These are phyloP conservation scores for Hypoxylon subgilvum DNA, from an alignment of 495 filamentous ascomycete genomes.

Conservation along the genomic window DNA sequence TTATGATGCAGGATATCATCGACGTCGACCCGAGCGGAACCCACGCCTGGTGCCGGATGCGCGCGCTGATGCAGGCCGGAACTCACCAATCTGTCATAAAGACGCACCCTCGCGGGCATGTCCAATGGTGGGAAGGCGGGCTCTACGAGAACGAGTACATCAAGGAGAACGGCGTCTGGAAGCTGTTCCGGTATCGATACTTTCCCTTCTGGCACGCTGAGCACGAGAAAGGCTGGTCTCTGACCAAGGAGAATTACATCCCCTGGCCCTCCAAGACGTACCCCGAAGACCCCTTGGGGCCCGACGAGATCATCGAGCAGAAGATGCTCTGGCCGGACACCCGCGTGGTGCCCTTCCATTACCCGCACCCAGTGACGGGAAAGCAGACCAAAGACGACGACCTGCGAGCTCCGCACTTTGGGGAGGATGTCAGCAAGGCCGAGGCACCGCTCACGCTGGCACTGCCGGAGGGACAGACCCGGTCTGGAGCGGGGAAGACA, in stretches of 20 bases:
- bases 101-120: constrained; percentile 55
- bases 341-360: constrained; percentile 62
- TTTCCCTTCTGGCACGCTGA: constrained; percentile 65
- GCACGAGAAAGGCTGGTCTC: constrained; percentile 58
- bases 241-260: constrained; percentile 59
- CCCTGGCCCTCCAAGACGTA: constrained; percentile 52
- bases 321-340: constrained; percentile 63
- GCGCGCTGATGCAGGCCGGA: constrained; percentile 61
- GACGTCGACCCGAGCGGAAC: constrained; percentile 54
- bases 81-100: constrained; percentile 56
- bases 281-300: constrained; percentile 57
- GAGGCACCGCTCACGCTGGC: constrained; percentile 52
- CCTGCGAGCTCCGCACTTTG: constrained; percentile 55
- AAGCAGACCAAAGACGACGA: constrained; percentile 50
- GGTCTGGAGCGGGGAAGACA: constrained; percentile 45
- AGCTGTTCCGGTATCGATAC: constrained; percentile 60
- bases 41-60: constrained; percentile 60
- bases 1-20: constrained; percentile 62
- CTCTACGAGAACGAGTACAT: constrained; percentile 67
- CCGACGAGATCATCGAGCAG: constrained; percentile 60
- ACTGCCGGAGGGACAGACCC: constrained; percentile 48
- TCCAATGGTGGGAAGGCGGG: constrained; percentile 64
- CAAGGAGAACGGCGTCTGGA: constrained; percentile 63
- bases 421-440: constrained; percentile 45
- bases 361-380: constrained; percentile 61